Percentiles rank a stretch among this genome's conserved stretches.
Evolutionary conservation across 2,329 filamentous ascomycete species (phyloP).

Genomic region (Lizonia empirigonia): DNA sequence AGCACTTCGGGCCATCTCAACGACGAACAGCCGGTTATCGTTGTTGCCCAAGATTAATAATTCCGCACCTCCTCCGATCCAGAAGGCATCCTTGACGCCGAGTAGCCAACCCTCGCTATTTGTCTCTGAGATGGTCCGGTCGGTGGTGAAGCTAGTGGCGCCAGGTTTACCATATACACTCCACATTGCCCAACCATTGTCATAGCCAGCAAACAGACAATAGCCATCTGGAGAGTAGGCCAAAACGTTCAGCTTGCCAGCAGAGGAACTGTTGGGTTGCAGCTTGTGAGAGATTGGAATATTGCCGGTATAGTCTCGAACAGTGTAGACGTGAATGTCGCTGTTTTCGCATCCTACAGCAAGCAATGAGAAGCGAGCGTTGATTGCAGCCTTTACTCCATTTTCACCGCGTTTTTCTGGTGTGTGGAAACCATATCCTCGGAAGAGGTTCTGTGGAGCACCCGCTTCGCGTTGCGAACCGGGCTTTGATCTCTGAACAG

Average conservation of each 20-base stretch:
- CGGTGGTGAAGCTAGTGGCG: conserved; percentile 79
- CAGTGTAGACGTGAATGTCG: conserved; percentile 85
- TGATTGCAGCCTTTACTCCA: conserved; percentile 80
- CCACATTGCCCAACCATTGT: conserved; percentile 93
- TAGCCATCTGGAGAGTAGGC: conserved; percentile 95
- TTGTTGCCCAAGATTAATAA: conserved; percentile 73
- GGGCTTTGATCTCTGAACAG: conserved; percentile 72
- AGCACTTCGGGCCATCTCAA: conserved; percentile 95
- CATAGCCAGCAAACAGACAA: conserved; percentile 91
- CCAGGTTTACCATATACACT: conserved; percentile 94
- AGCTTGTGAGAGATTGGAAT: conserved; percentile 86
- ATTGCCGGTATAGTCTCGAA: conserved; percentile 90
- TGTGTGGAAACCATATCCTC: conserved; percentile 86
- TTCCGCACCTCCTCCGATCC: conserved; percentile 87
- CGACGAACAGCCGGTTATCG: conserved; percentile 79
- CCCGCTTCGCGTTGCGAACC: conserved; percentile 48
- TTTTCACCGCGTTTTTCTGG: conserved; percentile 65
- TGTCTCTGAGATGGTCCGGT: conserved; percentile 64
- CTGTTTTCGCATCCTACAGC: conserved; percentile 84
- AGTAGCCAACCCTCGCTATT: conserved; percentile 86
- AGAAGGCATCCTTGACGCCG: conserved; percentile 77
- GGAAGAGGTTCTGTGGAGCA: conserved; percentile 72
- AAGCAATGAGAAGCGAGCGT: conserved; percentile 92
- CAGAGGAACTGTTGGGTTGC: conserved; percentile 69
- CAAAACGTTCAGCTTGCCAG: conserved; percentile 75